These are phyloP conservation scores for Miamiensis avidus DNA, from an alignment of 169 alveolate genomes.

Conservation along the genomic window DNA sequence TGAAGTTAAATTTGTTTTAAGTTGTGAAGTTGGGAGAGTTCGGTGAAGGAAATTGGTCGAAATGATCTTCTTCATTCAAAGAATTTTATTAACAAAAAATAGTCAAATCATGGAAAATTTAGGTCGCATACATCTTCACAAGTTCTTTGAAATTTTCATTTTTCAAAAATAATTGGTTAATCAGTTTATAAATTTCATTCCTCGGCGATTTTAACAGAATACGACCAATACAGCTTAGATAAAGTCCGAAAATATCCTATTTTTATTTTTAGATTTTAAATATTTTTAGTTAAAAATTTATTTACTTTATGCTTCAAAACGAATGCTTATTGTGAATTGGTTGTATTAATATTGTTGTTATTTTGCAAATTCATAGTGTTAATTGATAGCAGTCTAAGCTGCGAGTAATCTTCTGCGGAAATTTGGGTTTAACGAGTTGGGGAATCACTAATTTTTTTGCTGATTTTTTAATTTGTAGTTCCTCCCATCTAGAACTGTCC, in stretches of 20 bases:
- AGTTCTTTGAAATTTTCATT: constrained; percentile 14
- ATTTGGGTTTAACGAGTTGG: not conserved
- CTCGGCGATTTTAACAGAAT: constrained; percentile 24
- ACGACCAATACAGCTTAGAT: constrained; percentile 1
- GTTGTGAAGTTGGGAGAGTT: too few species aligned
- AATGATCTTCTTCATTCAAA: too few species aligned
- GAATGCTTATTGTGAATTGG: not conserved
- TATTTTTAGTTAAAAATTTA: too few species aligned
- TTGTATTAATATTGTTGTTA: not conserved
- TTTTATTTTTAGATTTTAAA: too few species aligned
- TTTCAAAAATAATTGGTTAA: constrained; percentile 15
- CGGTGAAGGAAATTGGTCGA: too few species aligned
- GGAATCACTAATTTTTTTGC: too few species aligned
- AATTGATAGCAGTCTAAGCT: not conserved
- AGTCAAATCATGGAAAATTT: not conserved
- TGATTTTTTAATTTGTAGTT: too few species aligned
- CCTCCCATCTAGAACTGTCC: too few species aligned
- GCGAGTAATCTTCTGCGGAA: not conserved
- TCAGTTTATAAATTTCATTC: constrained; percentile 24
- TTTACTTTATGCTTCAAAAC: constrained; percentile 10
- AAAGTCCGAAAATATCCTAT: constrained; percentile 12
- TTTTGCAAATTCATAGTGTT: not conserved
- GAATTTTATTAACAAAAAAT: constrained; percentile 5
- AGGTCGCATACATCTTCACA: not conserved
- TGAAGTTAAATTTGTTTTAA: not conserved